phyloP scores from a whole-genome alignment of 169 alveolate species.

The Amoebophrya sp. region DNA sequence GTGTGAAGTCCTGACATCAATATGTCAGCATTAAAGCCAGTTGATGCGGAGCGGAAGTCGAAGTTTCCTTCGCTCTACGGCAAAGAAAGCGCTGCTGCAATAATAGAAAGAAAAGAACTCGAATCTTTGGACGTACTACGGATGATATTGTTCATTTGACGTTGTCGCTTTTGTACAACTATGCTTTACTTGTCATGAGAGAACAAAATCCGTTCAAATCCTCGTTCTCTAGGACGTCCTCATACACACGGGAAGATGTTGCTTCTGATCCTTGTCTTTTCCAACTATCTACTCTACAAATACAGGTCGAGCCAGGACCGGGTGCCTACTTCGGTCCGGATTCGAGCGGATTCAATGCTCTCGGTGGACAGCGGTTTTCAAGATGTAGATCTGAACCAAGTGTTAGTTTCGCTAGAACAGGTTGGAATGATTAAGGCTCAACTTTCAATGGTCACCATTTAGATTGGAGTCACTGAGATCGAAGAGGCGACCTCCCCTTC shows the following conservation, averaged over 20 bases:
- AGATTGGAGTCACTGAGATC: too few species aligned
- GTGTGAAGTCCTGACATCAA: not conserved
- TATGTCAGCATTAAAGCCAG: not conserved
- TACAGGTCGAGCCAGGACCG: not conserved
- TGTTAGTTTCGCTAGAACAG: not conserved
- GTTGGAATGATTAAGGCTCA: too few species aligned
- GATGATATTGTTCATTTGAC: not conserved
- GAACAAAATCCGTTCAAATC: not conserved
- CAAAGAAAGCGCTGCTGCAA: not conserved
- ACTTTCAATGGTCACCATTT: too few species aligned
- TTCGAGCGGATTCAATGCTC: not conserved
- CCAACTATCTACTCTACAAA: not conserved
- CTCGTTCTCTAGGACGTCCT: not conserved
- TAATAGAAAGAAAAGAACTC: not conserved
- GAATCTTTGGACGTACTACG: not conserved
- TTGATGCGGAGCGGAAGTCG: not conserved
- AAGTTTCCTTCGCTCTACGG: constrained; percentile 13
- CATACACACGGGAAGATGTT: too few species aligned
- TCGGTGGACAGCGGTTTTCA: not conserved
- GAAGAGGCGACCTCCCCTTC: too few species aligned
- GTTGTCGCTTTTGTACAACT: not conserved
- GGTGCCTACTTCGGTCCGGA: constrained; percentile 1
- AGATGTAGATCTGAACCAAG: not conserved
- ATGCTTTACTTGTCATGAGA: not conserved
- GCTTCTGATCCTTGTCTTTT: too few species aligned